phyloP scores from a whole-genome alignment of 352 stramenopile species.

The Phytophthora multivora region DNA sequence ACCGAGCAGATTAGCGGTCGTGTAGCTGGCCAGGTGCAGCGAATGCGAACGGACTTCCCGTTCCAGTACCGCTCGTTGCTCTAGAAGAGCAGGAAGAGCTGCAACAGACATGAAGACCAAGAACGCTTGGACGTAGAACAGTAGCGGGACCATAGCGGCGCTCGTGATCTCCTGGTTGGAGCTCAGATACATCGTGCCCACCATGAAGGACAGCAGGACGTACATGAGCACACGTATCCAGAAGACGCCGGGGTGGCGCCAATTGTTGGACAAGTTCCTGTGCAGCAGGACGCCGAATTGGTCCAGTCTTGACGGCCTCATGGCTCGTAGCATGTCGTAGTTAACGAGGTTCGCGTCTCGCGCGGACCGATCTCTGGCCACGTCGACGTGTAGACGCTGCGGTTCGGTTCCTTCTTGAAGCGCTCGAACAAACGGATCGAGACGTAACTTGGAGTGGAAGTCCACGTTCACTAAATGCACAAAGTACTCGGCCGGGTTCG shows the following conservation, averaged over 20 bases:
- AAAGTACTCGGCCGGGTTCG: slow-evolving; percentile 74
- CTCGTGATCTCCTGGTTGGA: slow-evolving; percentile 46
- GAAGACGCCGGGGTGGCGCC: slow-evolving; percentile 73
- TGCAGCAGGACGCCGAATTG: slow-evolving; percentile 65
- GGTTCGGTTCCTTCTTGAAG: slow-evolving; percentile 36
- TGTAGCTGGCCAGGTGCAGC: slow-evolving; percentile 78
- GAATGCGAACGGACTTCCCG: slow-evolving; percentile 65
- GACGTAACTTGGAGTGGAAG: slow-evolving; percentile 39
- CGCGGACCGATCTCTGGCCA: slow-evolving; percentile 38
- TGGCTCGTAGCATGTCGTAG: slow-evolving; percentile 40
- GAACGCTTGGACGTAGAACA: slow-evolving; percentile 92
- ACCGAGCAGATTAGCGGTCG: slow-evolving; percentile 72
- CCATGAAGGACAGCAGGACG: slow-evolving; percentile 68
- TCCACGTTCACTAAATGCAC: slow-evolving; percentile 66
- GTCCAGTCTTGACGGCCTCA: slow-evolving; percentile 43
- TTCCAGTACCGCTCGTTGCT: slow-evolving; percentile 84
- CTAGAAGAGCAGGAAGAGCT: slow-evolving; percentile 82
- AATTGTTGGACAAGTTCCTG: slow-evolving; percentile 64
- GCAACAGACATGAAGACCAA: slow-evolving; percentile 93
- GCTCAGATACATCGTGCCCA: slow-evolving; percentile 75
- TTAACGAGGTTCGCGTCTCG: slow-evolving; percentile 27
- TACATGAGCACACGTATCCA: slow-evolving; percentile 85
- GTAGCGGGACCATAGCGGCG: slow-evolving; percentile 54
- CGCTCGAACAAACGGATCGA: slow-evolving; percentile 38
- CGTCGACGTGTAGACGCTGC: slow-evolving; percentile 34